Evolutionary conservation across 306 rosid species (phyloP).

Genomic region (Nissolia schottii): DNA sequence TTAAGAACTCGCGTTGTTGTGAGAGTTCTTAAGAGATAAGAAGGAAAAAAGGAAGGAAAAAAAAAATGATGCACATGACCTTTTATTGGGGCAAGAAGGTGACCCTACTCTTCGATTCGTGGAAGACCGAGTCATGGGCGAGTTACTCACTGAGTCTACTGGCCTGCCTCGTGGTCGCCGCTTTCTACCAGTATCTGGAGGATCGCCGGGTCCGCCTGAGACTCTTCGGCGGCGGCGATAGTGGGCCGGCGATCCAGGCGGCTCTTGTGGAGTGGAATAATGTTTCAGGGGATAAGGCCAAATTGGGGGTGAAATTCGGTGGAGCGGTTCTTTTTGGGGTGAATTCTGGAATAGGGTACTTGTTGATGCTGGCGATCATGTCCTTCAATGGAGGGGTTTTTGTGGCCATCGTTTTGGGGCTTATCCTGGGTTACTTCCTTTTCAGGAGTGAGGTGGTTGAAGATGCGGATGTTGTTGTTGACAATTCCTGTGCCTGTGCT

Average conservation of each 20-base stretch:
- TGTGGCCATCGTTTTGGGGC: conserved; percentile 66
- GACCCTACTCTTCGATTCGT: conserved; percentile 29
- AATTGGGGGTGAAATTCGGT: conserved; percentile 29
- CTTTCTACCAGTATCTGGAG: conserved; percentile 77
- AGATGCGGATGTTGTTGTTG: conserved; percentile 33
- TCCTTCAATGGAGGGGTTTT: conserved; percentile 85
- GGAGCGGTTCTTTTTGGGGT: conserved; percentile 63
- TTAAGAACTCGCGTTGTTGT: neutral
- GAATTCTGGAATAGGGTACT: conserved; percentile 69
- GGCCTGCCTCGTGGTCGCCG: conserved; percentile 44
- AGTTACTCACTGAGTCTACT: conserved; percentile 32
- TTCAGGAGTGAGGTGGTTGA: conserved; percentile 54
- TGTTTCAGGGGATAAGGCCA: neutral
- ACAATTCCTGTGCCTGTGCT: conserved; percentile 73
- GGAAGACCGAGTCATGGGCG: conserved; percentile 37
- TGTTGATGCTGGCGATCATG: conserved; percentile 87
- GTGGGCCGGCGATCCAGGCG: conserved; percentile 31
- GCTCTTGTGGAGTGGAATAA: conserved; percentile 41
- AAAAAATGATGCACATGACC: conserved; percentile 93
- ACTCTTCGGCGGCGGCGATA: conserved; percentile 26
- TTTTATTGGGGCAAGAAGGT: conserved; percentile 33
- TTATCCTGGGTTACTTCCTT: conserved; percentile 50
- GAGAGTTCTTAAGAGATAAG: neutral
- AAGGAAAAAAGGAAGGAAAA: conserved; percentile 11
- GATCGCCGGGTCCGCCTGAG: conserved; percentile 55